These are phyloP conservation scores for Halophytophthora polymorphica DNA, from an alignment of 352 stramenopile genomes.

Conservation along the genomic window DNA sequence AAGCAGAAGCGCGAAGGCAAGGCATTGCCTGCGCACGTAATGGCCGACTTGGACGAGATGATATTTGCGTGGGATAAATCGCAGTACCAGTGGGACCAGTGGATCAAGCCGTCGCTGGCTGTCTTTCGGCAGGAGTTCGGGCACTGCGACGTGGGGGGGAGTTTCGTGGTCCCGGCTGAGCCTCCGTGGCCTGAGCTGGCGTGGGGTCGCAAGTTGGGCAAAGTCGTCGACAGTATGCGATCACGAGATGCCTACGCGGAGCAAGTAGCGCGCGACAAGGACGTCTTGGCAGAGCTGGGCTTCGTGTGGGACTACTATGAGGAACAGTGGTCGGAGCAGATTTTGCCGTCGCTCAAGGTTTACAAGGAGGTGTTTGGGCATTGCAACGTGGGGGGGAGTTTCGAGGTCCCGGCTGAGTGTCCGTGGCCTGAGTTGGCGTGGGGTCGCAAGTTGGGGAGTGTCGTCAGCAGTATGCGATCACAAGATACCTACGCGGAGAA, in stretches of 20 bases:
- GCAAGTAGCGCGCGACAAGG: not conserved
- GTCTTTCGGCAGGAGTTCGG: not conserved
- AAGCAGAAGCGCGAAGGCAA: conserved; percentile 14
- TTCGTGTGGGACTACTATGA: not conserved
- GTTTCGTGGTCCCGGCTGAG: not conserved
- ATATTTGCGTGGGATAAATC: not conserved
- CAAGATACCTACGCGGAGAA: too few relatives aligned
- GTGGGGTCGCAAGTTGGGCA: not conserved
- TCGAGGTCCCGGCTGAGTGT: too few relatives aligned
- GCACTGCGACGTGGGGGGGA: not conserved
- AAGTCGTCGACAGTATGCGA: not conserved
- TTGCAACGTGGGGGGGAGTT: not conserved
- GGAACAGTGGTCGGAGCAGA: not conserved
- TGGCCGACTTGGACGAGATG: conserved; percentile 8
- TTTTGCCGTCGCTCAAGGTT: not conserved
- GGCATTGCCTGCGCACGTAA: conserved; percentile 18
- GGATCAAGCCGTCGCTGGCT: not conserved
- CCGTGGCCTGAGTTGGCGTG: too few relatives aligned
- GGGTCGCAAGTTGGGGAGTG: too few relatives aligned
- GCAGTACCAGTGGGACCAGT: not conserved
- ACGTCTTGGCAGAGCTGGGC: not conserved
- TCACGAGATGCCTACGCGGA: not conserved
- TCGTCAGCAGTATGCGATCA: too few relatives aligned
- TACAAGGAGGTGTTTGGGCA: not conserved
- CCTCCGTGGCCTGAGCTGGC: not conserved